These are phyloP conservation scores for Spirogloea muscicola DNA, from an alignment of 139 green algal species.

Conservation along the genomic window DNA sequence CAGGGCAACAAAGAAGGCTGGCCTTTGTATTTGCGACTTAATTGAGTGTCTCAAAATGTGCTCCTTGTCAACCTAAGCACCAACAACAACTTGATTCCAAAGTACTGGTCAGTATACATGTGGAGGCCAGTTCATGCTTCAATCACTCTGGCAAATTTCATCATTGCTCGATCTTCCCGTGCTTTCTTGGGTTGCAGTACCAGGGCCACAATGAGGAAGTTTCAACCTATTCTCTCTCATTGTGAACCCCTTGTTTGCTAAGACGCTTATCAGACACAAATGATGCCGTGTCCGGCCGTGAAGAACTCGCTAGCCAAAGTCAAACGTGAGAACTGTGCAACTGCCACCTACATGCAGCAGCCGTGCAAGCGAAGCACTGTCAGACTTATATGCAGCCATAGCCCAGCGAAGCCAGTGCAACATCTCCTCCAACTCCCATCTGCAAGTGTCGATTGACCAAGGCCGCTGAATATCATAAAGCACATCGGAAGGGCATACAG, in stretches of 20 bases:
- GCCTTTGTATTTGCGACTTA: neutral
- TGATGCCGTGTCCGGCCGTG: neutral
- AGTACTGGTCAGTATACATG: neutral
- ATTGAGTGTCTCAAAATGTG: slow-evolving; percentile 11
- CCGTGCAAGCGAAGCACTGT: slow-evolving; percentile 6
- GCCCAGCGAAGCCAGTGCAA: slow-evolving; percentile 35
- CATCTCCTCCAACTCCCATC: slow-evolving; percentile 27
- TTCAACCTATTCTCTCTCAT: no score
- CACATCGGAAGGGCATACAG: no score
- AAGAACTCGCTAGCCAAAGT: neutral
- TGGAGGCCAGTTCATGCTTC: neutral
- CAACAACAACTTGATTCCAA: neutral
- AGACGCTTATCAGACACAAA: neutral
- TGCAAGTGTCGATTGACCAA: no score
- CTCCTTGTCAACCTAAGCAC: neutral
- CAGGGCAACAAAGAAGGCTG: slow-evolving; percentile 29
- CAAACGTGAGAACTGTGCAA: neutral
- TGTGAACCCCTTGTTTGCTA: neutral
- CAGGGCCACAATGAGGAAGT: no score
- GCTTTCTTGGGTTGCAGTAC: no score
- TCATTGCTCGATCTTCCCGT: no score
- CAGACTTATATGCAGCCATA: slow-evolving; percentile 28
- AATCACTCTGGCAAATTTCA: neutral
- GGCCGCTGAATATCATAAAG: no score
- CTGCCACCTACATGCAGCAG: neutral